phyloP scores from a whole-genome alignment of 768 basidiomycete species.

The Ramaria rubella region DNA sequence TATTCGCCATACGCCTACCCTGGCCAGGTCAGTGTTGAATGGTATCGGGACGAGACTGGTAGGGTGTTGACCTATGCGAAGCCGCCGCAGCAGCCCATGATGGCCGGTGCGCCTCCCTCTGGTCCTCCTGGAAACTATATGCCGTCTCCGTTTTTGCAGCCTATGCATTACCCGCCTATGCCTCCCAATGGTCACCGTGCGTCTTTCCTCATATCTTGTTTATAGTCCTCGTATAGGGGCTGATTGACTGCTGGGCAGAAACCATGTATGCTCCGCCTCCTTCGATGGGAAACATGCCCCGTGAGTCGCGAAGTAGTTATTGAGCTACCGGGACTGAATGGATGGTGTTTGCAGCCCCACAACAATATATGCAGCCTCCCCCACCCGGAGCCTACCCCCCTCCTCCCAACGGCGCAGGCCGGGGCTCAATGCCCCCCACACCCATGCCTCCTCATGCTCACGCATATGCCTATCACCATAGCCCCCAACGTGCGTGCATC shows the following conservation, averaged over 20 bases:
- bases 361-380: constrained; percentile 73
- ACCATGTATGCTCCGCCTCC: constrained; percentile 76
- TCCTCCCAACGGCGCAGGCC: constrained; percentile 71
- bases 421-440: constrained; percentile 87
- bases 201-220: constrained; percentile 9
- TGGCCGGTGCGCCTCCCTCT: constrained; percentile 78
- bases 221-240: constrained; percentile 7
- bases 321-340: constrained; percentile 7
- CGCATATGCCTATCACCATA: constrained; percentile 76
- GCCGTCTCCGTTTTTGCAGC: constrained; percentile 76
- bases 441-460: constrained; percentile 84
- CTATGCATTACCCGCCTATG: constrained; percentile 81
- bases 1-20: constrained; percentile 76
- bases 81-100: constrained; percentile 55
- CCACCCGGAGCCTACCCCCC: constrained; percentile 73
- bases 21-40: constrained; percentile 50
- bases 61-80: constrained; percentile 4
- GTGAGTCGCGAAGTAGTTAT: constrained; percentile 45
- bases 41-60: constrained; percentile 1
- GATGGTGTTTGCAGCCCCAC: constrained; percentile 42
- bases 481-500: constrained; percentile 64
- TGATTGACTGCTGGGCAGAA: constrained; percentile 21
- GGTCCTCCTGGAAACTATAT: constrained; percentile 75
- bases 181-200: constrained; percentile 61
- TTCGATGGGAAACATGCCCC: constrained; percentile 80